Base-by-base conservation (phyloP, 2,329 filamentous ascomycete genomes). In the Hymenoscyphus occultus region DNA sequence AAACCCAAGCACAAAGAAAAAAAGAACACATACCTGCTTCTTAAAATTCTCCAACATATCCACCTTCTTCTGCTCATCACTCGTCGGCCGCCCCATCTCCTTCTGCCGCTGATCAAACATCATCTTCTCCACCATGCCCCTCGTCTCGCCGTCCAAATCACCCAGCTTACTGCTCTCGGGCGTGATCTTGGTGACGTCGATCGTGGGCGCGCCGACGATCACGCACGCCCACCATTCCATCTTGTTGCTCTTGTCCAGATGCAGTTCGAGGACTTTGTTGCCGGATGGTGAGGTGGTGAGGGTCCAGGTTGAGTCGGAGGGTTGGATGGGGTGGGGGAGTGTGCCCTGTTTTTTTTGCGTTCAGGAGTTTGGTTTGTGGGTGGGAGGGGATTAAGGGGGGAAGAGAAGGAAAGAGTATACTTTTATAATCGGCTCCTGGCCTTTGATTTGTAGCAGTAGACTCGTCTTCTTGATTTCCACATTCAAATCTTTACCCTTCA, bases 91-190 rank as follows among this genome's bases (percentile, higher is more conserved):
- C 4, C 95, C 95, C 78, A 85, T 82, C 82, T 98, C 93, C 86
- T 99, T 99, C 82, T 98, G 93, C 71, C 91, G 84, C 83, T 99
- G 95, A 81, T 99, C 95, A 74, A 86, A 99, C 95, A 99, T 99
- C 95, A 99, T 99, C 86, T 99, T 99, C 87, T 99, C 95, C 56
- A 99, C 95, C 94, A 99, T 98, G 65, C 88, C 86, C 69, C 95
- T 86, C 62, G 95, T 99, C 83, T 96, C 91, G 67, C 95, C 95
- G 76, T 98, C 94, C 71, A 99, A 82, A 77, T 99, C 95, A 64
- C 90, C 89, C 74, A 99, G 83, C 78, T 93, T 96, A 76, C 90
- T 93, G 76, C 90, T 93, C 80, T 98, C 95, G 28, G 95, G 95
- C 76, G 89, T 86, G 79, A 99, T 98, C 82, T 97, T 97, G 73